Evolutionary conservation across 2,329 filamentous ascomycete genomes (phyloP), one percentile per base, ranked within the genome.

Genomic region (Phialocephala subalpina): DNA sequence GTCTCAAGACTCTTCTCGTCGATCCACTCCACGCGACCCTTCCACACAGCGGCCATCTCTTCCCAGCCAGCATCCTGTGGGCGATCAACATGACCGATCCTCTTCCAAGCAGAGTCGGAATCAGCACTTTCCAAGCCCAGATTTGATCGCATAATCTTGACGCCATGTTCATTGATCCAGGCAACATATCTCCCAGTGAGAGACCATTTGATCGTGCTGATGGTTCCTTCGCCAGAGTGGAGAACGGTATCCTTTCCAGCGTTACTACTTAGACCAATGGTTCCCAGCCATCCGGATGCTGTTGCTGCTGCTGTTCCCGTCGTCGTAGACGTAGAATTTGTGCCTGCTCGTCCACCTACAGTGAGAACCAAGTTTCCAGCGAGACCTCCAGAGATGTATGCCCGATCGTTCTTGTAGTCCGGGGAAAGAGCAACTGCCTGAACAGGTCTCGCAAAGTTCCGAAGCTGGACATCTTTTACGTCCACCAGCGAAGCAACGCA

Each of bases 11-110:
- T 84, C 67, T 90, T 86, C 73, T 97, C 92, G 74, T 98, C 93
- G 53, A 98, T 91, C 96, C 96, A 99, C 77, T 98, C 94, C 0
- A 90, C 89, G 25, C 94, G 86, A 1, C 92, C 93, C 80, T 95
- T 97, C 94, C 96, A 98, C 3, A 97, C 93, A 56, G 92, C 88
- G 0, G 94, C 94, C 94, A 99, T 97, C 49, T 97, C 94, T 71
- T 97, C 93, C 93, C 96, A 98, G 63, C 91, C 90, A 9, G 91
- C 89, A 5, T 91, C 92, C 73, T 93, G 92, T 1, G 96, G 96
- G 52, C 94, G 88, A 75, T 97, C 94, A 67, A 97, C 90, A 76
- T 98, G 95, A 27, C 93, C 94, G 69, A 99, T 93, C 11, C 95
- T 87, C 78, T 96, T 97, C 97, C 97, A 99, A 2, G 94, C 93